phyloP scores from a whole-genome alignment of 805 yeast genomes.

The Teunomyces stri region DNA sequence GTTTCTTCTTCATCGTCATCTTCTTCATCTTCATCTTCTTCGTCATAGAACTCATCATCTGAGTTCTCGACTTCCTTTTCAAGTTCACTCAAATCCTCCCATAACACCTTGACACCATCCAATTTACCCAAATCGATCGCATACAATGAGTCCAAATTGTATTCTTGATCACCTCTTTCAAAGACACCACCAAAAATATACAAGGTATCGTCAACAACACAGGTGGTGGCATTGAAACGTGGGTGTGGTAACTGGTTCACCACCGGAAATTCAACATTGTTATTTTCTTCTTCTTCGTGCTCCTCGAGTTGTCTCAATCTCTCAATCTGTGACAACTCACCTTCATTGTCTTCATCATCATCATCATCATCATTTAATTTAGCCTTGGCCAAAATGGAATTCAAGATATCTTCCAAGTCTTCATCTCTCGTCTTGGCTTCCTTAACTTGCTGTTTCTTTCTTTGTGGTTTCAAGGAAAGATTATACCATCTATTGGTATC shows the following conservation, averaged over 20 bases:
- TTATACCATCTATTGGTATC: constrained; percentile 90
- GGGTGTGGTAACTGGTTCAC: constrained; percentile 75
- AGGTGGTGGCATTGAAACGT: constrained; percentile 80
- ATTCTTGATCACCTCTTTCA: constrained; percentile 87
- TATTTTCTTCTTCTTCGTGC: constrained; percentile 38
- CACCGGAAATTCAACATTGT: constrained; percentile 51
- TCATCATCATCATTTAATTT: constrained; percentile 62
- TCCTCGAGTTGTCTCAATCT: constrained; percentile 35
- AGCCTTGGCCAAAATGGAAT: constrained; percentile 71
- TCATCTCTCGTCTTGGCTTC: constrained; percentile 63
- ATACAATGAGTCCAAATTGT: constrained; percentile 79
- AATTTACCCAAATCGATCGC: constrained; percentile 79
- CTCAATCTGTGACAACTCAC: constrained; percentile 35
- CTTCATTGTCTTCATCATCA: constrained; percentile 42
- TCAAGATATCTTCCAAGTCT: constrained; percentile 79
- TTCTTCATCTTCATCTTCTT: constrained; percentile 47
- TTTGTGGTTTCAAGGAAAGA: constrained; percentile 58
- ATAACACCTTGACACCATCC: constrained; percentile 82
- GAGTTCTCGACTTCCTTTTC: constrained; percentile 54
- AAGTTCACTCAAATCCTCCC: constrained; percentile 79
- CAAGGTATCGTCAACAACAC: constrained; percentile 79
- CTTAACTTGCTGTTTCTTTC: constrained; percentile 42
- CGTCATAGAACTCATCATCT: constrained; percentile 62
- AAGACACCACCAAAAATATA: constrained; percentile 89
- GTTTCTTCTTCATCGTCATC: constrained; percentile 60